Base-by-base conservation (phyloP, 495 filamentous ascomycete genomes). In the Pyronema omphalodes region DNA sequence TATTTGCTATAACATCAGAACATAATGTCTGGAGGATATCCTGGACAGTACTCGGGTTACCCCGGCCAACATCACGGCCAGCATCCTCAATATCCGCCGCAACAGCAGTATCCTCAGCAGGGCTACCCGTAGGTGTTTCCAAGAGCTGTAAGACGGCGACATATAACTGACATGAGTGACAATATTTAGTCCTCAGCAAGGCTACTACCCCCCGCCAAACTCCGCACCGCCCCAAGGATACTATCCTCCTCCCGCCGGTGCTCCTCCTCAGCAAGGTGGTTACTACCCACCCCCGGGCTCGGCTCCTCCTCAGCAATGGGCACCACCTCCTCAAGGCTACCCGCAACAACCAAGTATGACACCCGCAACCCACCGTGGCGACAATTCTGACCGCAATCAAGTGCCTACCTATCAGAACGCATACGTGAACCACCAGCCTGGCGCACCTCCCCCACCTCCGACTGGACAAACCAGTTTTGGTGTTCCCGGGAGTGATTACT, bases 381-480 rank as follows among this genome's bases (percentile, higher is more conserved):
- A 33, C 9, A 43, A 43, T 43, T 50, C 48, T 53, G 57, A 54
- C 51, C n/a, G 11, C 35, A 34, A 40, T 43, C 1, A 8, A 54
- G 58, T 62, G 59, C 61, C 61, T 48, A 50, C 53, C 18, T 60
- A 60, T 14, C 52, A 57, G 37, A 51, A 59, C 23, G 58, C 53
- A 18, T 60, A 64, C 37, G 40, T 48, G 41, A 54, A 57, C 39
- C 61, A 57, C 17, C 53, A 57, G 15, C 12, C 60, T 45, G 61
- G 54, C 56, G 76, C 71, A 17, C 79, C 81, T 35, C 73, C 73
- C 3, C 75, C 76, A 17, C 80, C 80, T 12, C 82, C 82, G 1
- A 60, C 71, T 17, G 66, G 71, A 23, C 71, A 73, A 5, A 79
- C 82, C 62, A 69, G 71, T 56, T 96, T 94, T 63, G 83, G 84